Evolutionary conservation across 139 green algal genomes (phyloP).

Genomic region (Coelastrella sp.): DNA sequence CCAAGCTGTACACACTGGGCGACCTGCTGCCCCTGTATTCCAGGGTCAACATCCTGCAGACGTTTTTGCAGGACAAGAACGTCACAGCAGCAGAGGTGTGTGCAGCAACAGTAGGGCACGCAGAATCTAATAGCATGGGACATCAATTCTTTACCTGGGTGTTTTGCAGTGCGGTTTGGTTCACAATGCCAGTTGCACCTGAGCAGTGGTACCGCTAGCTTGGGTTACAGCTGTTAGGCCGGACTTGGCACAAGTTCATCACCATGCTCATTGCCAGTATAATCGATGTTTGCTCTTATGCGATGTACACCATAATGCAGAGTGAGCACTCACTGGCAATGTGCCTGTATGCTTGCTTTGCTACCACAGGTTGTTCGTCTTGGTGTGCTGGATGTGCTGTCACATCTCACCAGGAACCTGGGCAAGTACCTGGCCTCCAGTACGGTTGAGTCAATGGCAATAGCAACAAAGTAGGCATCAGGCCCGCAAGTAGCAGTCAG

Average conservation of each 20-base stretch:
- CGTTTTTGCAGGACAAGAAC: conserved; percentile 75
- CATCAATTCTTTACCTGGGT: not conserved
- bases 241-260: too few species aligned
- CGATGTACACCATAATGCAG: not conserved
- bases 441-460: conserved; percentile 59
- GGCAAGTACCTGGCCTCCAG: conserved; percentile 68
- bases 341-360: not conserved
- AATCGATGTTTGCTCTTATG: not conserved
- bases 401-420: conserved; percentile 62
- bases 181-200: too few species aligned
- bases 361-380: conserved; percentile 60
- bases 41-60: conserved; percentile 71
- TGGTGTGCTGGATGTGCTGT: conserved; percentile 72
- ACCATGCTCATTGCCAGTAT: too few species aligned
- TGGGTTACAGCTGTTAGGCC: too few species aligned
- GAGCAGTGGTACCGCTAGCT: too few species aligned
- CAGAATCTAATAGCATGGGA: not conserved
- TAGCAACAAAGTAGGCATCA: conserved; percentile 64
- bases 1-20: conserved; percentile 71
- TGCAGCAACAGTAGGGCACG: not conserved
- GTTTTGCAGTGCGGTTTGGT: too few species aligned
- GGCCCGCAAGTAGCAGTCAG: not conserved
- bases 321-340: not conserved
- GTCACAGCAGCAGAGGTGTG: conserved; percentile 36
- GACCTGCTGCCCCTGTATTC: conserved; percentile 83